These are phyloP conservation scores for Mytilinidion resinicola DNA, from an alignment of 495 filamentous ascomycete genomes.

Conservation along the genomic window DNA sequence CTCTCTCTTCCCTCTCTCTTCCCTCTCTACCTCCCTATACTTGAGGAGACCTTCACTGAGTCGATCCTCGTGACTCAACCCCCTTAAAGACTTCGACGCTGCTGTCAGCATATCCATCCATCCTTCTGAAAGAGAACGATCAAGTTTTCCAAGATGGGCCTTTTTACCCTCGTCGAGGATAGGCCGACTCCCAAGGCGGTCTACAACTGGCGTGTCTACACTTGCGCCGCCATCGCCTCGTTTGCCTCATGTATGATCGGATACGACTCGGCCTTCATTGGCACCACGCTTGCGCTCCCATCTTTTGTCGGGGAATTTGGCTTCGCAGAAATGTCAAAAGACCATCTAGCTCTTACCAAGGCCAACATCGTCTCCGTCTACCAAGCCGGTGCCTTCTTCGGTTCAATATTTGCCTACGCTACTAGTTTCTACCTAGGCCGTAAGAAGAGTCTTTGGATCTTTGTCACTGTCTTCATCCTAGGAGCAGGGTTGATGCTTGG, in stretches of 20 bases:
- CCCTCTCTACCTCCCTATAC: neutral
- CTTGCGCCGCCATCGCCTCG: constrained; percentile 54
- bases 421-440: constrained; percentile 26
- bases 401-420: constrained; percentile 24
- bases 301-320: constrained; percentile 21
- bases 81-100: neutral
- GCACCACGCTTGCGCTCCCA: constrained; percentile 17
- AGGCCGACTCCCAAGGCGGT: constrained; percentile 57
- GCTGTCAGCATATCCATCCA: too few species aligned
- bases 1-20: neutral
- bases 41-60: neutral
- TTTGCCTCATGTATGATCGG: constrained; percentile 69
- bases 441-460: constrained; percentile 23
- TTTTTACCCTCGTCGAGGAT: constrained; percentile 57
- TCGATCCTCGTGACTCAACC: neutral
- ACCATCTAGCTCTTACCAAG: constrained; percentile 11
- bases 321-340: constrained; percentile 1
- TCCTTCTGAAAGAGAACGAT: too few species aligned
- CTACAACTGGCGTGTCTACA: constrained; percentile 72
- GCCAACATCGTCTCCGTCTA: constrained; percentile 57
- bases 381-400: constrained; percentile 41
- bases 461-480: constrained; percentile 25
- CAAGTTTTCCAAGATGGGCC: constrained; percentile 44
- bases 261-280: constrained; percentile 31
- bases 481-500: constrained; percentile 30